Evolutionary conservation across 2,329 filamentous ascomycete genomes (phyloP), one percentile per base, ranked within the genome.

Genomic region (Emericellopsis cladophorae): DNA sequence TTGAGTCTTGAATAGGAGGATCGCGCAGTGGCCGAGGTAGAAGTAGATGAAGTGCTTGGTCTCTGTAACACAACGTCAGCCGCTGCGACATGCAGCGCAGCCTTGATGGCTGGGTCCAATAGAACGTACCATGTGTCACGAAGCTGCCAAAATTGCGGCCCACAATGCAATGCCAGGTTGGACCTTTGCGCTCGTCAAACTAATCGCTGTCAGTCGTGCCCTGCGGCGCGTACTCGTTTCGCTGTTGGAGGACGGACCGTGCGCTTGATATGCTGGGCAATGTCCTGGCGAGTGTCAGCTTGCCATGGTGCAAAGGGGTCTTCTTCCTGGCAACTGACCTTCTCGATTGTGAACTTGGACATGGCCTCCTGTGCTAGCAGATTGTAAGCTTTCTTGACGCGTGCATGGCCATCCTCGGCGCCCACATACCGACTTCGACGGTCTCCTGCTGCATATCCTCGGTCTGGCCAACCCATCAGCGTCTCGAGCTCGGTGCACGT

Each of bases 1-100:
- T 77, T 95, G 90, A 33, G 92, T 98, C 76, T 98, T 98, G 79
- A 96, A 98, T 40, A 98, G 80, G 42, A 98, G 76, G 59, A 98
- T 96, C 45, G 92, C 92, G 64, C 88, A 95, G 72, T 96, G 92
- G 41, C 92, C 92, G 45, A 98, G 83, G 70, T 98, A 98, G 71
- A 98, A 98, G 71, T 98, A 98, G 62, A 98, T 95, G 71, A 98
- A 98, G 66, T 98, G 92, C 70, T 96, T 96, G 23, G 92, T 96
- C 65, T 96, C 92, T 95, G 67, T 31, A 37, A 12, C 16, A 34
- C 32, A 35, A 23, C 10, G 37, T 29, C 40, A 47, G 26, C 18
- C 16, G 7, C 26, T 10, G 10, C 4, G 9, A 23, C 14, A 12
- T 21, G 23, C 16, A 24, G n/a, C 36, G 5, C 23, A 29, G 23